Evolutionary conservation across 176 grass and related monocot species (phyloP).

Genomic region (Oryza meridionalis): DNA sequence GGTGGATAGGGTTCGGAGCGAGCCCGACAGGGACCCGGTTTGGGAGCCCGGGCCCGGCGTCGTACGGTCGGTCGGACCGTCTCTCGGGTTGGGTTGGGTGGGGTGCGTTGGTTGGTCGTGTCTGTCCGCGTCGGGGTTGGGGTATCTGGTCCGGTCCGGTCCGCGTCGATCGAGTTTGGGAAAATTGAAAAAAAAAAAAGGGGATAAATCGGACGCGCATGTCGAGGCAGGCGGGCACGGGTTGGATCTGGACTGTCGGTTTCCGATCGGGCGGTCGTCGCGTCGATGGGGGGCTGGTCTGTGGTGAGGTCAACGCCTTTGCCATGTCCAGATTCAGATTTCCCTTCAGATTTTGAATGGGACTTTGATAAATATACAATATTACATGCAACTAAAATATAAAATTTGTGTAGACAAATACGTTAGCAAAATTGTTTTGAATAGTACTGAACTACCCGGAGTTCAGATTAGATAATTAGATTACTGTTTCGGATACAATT

Average conservation of each 20-base stretch:
- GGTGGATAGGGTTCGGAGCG: slow-evolving; percentile 4
- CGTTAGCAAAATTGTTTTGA: too few relatives aligned
- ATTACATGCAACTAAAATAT: too few relatives aligned
- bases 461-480: too few relatives aligned
- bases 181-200: too few relatives aligned
- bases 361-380: too few relatives aligned
- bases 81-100: too few relatives aligned
- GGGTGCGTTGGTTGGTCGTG: too few relatives aligned
- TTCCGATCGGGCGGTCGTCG: neutral
- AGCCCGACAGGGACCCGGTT: slow-evolving; percentile 44
- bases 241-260: neutral
- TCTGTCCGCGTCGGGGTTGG: neutral
- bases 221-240: neutral
- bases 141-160: neutral
- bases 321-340: neutral
- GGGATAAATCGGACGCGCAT: neutral
- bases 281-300: neutral
- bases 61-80: neutral
- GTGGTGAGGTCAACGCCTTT: neutral
- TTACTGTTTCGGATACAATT: too few relatives aligned
- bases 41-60: slow-evolving; percentile 9
- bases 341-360: too few relatives aligned
- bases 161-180: neutral
- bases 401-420: too few relatives aligned
- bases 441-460: too few relatives aligned